Base-by-base conservation (phyloP, 805 yeast genomes). In the Scheffersomyces coipomensis region DNA sequence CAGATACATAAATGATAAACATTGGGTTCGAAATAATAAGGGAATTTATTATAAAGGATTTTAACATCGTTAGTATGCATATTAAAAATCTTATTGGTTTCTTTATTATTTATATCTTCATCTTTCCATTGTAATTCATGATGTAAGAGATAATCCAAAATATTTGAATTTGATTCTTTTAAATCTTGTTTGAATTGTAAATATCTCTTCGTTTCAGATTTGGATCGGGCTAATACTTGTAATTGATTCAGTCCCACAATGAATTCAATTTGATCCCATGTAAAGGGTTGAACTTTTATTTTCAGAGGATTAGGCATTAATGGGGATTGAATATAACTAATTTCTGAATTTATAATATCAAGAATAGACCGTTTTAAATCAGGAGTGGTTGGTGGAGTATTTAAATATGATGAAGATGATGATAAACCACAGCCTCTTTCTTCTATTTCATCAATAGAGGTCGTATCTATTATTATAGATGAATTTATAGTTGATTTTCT, bases 1-100 rank as follows among this genome's bases (percentile, higher is more conserved):
- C 93, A 85, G 1, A 81, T 70, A 32, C 86, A 74, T 12, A 84
- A 53, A 56, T 85, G 91, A 4, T 60, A 57, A 4, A 83, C 70
- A 31, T 67, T 68, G 0, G 53, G 45, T 26, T 71, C 79, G 44
- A 83, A 75, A 48, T 75, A 71, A 60, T 85, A 85, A 0, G 89
- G 89, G 59, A 81, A 85, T 44, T 79, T 81, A 54, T 85, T 85
- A 19, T 53, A 41, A 6, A 78, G 59, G 21, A 79, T 69, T 38
- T 64, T 68, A 19, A 75, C 52, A 50, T 79, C 83, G 1, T 49
- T 29, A 0, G 62, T 52, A 21, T 45, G 33, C 9, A 47, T 25
- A 19, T 35, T 40, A 21, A 49, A 40, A 16, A 29, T 40, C 16
- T 27, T 21, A 2, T 43, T 36, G 4, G 51, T 35, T 36, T 55